Evolutionary conservation across 2,329 filamentous ascomycete genomes (phyloP), one percentile per base, ranked within the genome.

Genomic region (Cryphonectria japonica): DNA sequence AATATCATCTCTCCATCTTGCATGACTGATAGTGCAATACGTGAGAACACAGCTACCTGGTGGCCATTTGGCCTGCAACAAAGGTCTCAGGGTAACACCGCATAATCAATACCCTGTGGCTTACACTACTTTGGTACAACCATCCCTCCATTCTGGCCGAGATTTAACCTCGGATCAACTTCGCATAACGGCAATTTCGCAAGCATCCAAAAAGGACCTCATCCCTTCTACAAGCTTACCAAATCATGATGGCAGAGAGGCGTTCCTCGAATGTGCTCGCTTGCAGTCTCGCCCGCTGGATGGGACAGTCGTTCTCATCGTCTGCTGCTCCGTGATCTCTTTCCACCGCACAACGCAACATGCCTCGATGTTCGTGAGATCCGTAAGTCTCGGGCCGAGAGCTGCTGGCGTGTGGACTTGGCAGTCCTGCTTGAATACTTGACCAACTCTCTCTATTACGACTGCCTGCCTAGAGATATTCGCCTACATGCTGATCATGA

Each of bases 1-100:
- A 72, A 66, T 61, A 66, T 34, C 54, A 70, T 65, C 61, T 46
- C 13, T 22, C 13, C 26, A 37, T 59, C 32, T 50, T 14, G 34
- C 37, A 22, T 16, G 19, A 22, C 16, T 29, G 22, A 61, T 70
- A 68, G 61, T 57, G 26, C 41, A 3, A 6, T 29, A 72, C 71
- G 43, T 43, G 16, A 43, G 9, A 1, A 16, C 43, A n/a, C 16
- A 9, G 9, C 9, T 2, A 29, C 9, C 7, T 29, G 2, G 16
- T 19, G 13, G 39, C 19, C 0, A 9, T 29, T 29, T 57, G 2
- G 52, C 26, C 13, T 13, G 32, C 2, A 46, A 7, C 1, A 14
- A n/a, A 43, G 26, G 62, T 64, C 8, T 9, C 3, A 1, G 19
- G 5, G 14, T 64, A 64, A 64, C 62, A 50, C 19, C 4, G 22